Conservation (phyloP, 192 early-diverging fungal species). For the Bifiguratus adelaidae region DNA sequence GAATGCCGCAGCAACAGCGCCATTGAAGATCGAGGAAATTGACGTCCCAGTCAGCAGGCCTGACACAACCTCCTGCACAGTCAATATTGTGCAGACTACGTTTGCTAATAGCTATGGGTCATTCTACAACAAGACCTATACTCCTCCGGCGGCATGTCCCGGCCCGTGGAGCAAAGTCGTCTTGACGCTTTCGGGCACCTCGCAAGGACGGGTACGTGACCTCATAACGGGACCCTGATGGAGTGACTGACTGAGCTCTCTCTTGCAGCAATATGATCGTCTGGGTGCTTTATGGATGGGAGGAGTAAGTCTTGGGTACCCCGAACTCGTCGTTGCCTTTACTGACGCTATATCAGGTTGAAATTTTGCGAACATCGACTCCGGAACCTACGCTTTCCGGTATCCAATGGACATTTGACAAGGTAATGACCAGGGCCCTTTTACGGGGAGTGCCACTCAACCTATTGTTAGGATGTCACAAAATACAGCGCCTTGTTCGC, state of each 20-base stretch:
- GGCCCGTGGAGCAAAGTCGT: constrained; percentile 7
- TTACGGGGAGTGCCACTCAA: neutral
- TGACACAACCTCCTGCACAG: neutral
- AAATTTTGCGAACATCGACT: constrained; percentile 8
- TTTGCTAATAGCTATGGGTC: neutral
- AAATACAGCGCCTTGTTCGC: neutral
- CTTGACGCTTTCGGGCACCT: constrained; percentile 1
- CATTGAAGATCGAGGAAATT: too few species aligned
- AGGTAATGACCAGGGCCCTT: neutral
- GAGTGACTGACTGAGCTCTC: neutral
- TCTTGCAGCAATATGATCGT: constrained; percentile 7
- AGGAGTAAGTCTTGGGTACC: constrained; percentile 1
- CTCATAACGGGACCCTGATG: neutral
- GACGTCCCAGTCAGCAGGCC: neutral
- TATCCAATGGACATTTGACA: constrained; percentile 7
- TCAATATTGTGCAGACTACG: constrained; percentile 1
- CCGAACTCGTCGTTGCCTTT: neutral
- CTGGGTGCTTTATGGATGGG: constrained; percentile 10
- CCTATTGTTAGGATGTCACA: neutral
- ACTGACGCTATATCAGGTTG: neutral
- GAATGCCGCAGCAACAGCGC: too few species aligned
- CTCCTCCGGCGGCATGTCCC: neutral
- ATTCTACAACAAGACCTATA: neutral
- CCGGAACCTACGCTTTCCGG: constrained; percentile 7
- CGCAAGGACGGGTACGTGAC: neutral